Evolutionary conservation across 164 flowering plant genomes (phyloP).

Genomic region (Litsea cubeba): DNA sequence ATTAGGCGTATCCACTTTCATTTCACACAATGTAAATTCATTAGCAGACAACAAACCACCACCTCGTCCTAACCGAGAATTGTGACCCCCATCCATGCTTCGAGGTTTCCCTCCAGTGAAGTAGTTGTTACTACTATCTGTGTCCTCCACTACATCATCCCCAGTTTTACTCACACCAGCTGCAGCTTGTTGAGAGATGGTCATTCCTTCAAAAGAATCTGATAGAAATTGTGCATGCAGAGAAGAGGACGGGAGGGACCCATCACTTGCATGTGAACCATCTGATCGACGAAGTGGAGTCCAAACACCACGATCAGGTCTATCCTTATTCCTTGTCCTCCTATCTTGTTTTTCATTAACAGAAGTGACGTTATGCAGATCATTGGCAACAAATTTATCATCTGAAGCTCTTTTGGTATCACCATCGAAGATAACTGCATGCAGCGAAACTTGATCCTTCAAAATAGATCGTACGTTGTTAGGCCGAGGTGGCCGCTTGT

Average conservation of each 20-base stretch:
- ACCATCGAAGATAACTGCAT: constrained; percentile 11
- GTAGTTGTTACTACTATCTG: constrained; percentile 2
- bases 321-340: constrained; percentile 63
- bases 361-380: constrained; percentile 28
- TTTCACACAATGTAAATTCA: constrained; percentile 25
- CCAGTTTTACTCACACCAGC: constrained; percentile 13
- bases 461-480: constrained; percentile 25
- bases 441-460: constrained; percentile 22
- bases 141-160: constrained; percentile 15
- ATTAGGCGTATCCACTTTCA: constrained; percentile 29
- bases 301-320: constrained; percentile 89
- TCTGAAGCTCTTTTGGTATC: constrained; percentile 47
- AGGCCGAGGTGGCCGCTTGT: constrained; percentile 61
- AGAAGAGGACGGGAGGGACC: constrained; percentile 50
- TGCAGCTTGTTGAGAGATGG: constrained; percentile 2
- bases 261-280: constrained; percentile 59
- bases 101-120: constrained; percentile 12
- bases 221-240: constrained; percentile 26
- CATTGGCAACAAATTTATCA: constrained; percentile 15
- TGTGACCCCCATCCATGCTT: constrained; percentile 10
- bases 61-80: constrained; percentile 21
- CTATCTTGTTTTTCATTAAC: constrained; percentile 54
- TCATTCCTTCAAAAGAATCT: constrained; percentile 21
- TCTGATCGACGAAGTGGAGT: constrained; percentile 73
- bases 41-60: constrained; percentile 9